Percentiles rank a stretch among this genome's conserved stretches.
Conservation (phyloP, 2,329 filamentous ascomycete genomes). For the Diaporthe longicolla region DNA sequence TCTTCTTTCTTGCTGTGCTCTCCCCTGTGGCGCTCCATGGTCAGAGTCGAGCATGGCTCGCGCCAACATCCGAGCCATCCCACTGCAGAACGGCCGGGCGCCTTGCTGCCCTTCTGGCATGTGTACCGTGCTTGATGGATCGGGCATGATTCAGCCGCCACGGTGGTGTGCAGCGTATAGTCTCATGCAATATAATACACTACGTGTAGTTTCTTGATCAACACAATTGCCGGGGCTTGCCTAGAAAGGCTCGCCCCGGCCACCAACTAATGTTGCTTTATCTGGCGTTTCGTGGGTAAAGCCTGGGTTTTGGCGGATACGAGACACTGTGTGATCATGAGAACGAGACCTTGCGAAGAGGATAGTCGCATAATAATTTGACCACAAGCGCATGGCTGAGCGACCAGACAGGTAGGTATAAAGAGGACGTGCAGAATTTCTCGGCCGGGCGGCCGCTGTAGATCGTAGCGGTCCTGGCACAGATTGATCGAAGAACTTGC, state of each 20-base stretch:
- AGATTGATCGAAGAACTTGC: background rate
- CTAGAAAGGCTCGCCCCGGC: too few relatives aligned
- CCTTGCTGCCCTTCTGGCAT: background rate
- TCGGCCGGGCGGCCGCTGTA: background rate
- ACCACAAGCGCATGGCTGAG: background rate
- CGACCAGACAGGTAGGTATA: background rate
- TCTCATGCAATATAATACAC: background rate
- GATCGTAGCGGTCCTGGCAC: background rate
- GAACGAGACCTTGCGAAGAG: too few relatives aligned
- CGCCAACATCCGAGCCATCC: background rate
- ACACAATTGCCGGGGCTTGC: background rate
- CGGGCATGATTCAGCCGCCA: background rate
- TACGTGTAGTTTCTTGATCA: background rate
- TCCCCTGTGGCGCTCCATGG: background rate
- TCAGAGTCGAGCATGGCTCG: background rate
- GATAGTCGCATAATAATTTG: background rate
- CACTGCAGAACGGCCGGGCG: background rate
- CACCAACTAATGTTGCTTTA: background rate
- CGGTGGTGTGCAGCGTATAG: too few relatives aligned
- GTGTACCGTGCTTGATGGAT: background rate
- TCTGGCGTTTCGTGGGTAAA: background rate
- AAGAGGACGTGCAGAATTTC: too few relatives aligned
- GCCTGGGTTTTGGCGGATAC: background rate
- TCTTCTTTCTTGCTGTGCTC: background rate
- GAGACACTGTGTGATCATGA: background rate